A percentile compares a stretch with the other conserved stretches of the same genome.
phyloP scores from a whole-genome alignment of 768 basidiomycete genomes.

The Nidularia sp. region DNA sequence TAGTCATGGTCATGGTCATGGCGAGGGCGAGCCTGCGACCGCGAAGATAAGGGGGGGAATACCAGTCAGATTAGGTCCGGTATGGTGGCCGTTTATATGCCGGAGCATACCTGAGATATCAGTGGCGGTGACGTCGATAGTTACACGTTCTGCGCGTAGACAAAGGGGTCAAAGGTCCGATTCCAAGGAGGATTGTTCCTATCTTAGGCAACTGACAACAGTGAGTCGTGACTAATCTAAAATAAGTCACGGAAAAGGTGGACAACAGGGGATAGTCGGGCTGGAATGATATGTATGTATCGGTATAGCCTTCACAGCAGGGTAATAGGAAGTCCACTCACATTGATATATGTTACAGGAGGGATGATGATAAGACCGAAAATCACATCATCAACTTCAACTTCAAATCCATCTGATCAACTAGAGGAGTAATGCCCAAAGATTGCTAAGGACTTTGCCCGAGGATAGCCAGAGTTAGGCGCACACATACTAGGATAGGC shows the following conservation, averaged over 20 bases:
- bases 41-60: not conserved
- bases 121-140: slow-evolving; percentile 23
- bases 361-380: no score
- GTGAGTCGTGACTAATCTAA: not conserved
- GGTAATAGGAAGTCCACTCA: not conserved
- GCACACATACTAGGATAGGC: no score
- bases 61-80: not conserved
- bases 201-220: not conserved
- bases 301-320: not conserved
- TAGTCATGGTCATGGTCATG: not conserved
- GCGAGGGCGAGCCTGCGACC: not conserved
- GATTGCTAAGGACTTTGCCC: no score
- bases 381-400: no score
- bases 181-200: not conserved
- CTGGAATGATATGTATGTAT: not conserved
- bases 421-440: no score
- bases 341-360: not conserved
- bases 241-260: not conserved
- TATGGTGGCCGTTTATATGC: not conserved
- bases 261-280: not conserved
- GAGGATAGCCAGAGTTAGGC: no score
- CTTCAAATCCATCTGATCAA: no score
- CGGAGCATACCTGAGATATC: slow-evolving; percentile 4
- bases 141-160: slow-evolving; percentile 4
- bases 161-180: not conserved